Evolutionary conservation across 2,329 filamentous ascomycete genomes (phyloP), one percentile per base, ranked within the genome.

Genomic region (Colletotrichum destructivum): DNA sequence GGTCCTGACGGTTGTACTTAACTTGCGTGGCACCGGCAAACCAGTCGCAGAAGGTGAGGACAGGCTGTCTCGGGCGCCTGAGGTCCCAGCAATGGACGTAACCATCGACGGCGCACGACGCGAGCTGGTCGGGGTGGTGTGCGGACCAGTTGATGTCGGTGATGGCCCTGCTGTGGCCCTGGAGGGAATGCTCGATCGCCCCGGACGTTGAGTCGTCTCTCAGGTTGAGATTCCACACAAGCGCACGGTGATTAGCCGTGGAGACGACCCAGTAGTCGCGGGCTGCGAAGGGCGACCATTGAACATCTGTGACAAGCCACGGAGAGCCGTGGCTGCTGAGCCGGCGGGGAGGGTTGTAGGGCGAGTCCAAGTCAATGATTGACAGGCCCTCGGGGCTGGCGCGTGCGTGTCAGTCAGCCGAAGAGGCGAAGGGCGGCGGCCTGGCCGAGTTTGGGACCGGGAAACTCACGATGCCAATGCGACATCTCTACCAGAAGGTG

Each of bases 61-160:
- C 93, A 9, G 94, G 94, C 74, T 92, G 89, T 52, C 88, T 87
- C 0, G 94, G 92, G 62, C 89, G 88, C 46, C 95, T 90, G 56
- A 98, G 84, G 82, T 98, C 95, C 94, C 96, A 98, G 77, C 92
- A 94, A 80, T 97, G 94, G 11, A 98, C 93, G 78, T 95, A 97
- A 62, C 95, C 96, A 81, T 98, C 95, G 40, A 98, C 94, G 4
- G 94, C 93, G 80, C 95, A 98, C 0, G 96, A 98, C 12, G 95
- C 94, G 18, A 98, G 88, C 54, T 95, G 86, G 78, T 98, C 95
- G 0, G 95, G 94, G 78, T 98, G 93, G 76, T 97, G 94, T 6
- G 95, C 95, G 0, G 94, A 97, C 81, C 98, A 98, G 81, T 98
- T 98, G 81, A 98, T 95, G 79, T 98, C 95, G 9, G 95, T 98